phyloP scores from a whole-genome alignment of 2,329 filamentous ascomycete genomes.

The Ascomycota sp. region DNA sequence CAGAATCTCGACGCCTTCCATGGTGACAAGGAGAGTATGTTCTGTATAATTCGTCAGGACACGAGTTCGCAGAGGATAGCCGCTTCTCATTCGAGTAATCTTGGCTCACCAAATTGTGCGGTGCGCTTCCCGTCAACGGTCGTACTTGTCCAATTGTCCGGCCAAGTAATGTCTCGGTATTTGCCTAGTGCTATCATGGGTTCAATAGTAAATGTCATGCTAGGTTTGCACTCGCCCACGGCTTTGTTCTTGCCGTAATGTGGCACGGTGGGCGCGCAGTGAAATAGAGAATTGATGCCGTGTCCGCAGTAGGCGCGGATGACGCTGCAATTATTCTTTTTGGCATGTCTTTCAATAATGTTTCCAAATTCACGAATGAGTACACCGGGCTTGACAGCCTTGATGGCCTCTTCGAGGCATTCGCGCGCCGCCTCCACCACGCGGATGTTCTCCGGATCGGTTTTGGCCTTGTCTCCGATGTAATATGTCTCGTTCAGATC shows the following conservation, averaged over 20 bases:
- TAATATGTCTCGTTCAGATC: slow-evolving; percentile 99
- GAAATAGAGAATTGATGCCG: slow-evolving; percentile 84
- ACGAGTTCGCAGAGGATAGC: not conserved
- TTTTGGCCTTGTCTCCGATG: slow-evolving; percentile 69
- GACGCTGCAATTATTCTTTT: slow-evolving; percentile 65
- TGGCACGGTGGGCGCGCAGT: slow-evolving; percentile 81
- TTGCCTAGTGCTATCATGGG: slow-evolving; percentile 93
- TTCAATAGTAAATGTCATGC: slow-evolving; percentile 98
- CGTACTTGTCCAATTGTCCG: slow-evolving; percentile 94
- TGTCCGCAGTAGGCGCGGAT: slow-evolving; percentile 94
- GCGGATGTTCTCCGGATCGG: slow-evolving; percentile 69
- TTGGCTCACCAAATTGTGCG: slow-evolving; percentile 64
- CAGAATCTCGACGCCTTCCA: slow-evolving; percentile 61
- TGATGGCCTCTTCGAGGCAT: slow-evolving; percentile 78
- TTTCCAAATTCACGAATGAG: slow-evolving; percentile 87
- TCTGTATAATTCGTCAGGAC: slow-evolving; percentile 24
- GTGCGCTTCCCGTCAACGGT: slow-evolving; percentile 78
- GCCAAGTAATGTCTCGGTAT: slow-evolving; percentile 88
- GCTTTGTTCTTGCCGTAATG: slow-evolving; percentile 99
- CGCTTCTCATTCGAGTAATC: too few relatives aligned
- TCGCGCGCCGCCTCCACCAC: slow-evolving; percentile 82
- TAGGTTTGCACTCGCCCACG: slow-evolving; percentile 77
- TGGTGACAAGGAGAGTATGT: slow-evolving; percentile 67
- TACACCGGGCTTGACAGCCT: slow-evolving; percentile 79
- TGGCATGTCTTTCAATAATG: slow-evolving; percentile 87